Percentiles rank a stretch among this genome's conserved stretches.
Evolutionary conservation across 768 basidiomycete genomes (phyloP).

Genomic region (Podaxis sp.): DNA sequence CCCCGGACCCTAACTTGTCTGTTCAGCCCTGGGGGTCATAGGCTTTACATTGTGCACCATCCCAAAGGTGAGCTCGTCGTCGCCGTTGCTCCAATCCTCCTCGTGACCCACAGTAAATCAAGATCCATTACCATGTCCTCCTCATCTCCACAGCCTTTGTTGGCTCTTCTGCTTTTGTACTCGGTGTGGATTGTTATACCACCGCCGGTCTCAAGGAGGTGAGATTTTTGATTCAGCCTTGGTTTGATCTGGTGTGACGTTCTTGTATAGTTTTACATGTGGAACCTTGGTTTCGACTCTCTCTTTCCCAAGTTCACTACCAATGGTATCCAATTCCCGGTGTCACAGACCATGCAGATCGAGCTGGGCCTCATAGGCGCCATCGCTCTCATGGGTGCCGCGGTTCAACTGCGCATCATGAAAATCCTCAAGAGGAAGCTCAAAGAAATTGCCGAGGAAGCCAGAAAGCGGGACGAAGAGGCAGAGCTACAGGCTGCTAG

Average conservation of each 20-base stretch:
- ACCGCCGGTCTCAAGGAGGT: conserved; percentile 93
- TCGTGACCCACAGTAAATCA: conserved; percentile 22
- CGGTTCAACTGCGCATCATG: conserved; percentile 86
- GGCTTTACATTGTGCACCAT: conserved; percentile 84
- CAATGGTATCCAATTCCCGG: conserved; percentile 71
- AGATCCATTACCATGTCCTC: conserved; percentile 80
- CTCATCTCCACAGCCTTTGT: conserved; percentile 86
- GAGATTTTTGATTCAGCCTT: conserved; percentile 15
- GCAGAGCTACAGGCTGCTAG: conserved; percentile 73
- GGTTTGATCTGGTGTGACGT: conserved; percentile 11
- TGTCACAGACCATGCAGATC: conserved; percentile 88
- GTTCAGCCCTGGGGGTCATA: conserved; percentile 61
- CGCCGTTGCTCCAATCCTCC: conserved; percentile 14
- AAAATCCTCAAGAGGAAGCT: conserved; percentile 76
- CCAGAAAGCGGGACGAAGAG: conserved; percentile 65
- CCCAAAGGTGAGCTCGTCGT: conserved; percentile 46
- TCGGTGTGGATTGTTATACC: conserved; percentile 93
- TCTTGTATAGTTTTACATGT: conserved; percentile 77
- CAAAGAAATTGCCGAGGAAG: conserved; percentile 73
- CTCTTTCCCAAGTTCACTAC: conserved; percentile 75
- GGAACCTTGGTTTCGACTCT: conserved; percentile 83
- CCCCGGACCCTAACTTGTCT: conserved; percentile 12
- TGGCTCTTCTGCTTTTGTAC: conserved; percentile 84
- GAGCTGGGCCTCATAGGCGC: conserved; percentile 88
- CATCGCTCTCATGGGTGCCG: conserved; percentile 78